A percentile compares a stretch with the other conserved stretches of the same genome.
Conservation (phyloP, 169 alveolate species). For the Neospora caninum region DNA sequence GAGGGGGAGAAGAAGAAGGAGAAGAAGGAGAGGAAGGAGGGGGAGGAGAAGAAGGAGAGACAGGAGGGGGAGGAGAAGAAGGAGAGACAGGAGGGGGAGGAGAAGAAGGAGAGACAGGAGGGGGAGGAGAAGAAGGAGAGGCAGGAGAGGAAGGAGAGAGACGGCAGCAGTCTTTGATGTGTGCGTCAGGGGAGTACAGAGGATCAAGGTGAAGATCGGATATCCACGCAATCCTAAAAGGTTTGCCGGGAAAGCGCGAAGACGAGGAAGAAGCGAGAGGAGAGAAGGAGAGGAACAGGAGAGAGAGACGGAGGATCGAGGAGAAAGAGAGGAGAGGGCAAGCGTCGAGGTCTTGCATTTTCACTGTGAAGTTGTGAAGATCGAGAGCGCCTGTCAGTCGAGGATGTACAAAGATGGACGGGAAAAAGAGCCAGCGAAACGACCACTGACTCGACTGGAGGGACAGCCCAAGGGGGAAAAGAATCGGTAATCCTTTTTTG, state of each 20-base stretch:
- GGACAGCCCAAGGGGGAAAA: no score
- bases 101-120: not conserved
- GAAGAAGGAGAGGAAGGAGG: not conserved
- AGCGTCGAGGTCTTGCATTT: no score
- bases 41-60: not conserved
- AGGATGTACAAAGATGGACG: no score
- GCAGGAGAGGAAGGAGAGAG: not conserved
- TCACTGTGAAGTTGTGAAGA: no score
- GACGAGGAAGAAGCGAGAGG: not conserved
- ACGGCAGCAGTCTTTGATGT: not conserved
- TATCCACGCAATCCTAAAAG: constrained; percentile 10
- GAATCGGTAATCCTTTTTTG: no score
- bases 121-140: not conserved
- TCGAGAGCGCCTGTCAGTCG: no score
- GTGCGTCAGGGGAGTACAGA: not conserved
- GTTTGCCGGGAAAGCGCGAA: not conserved
- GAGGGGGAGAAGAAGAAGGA: not conserved
- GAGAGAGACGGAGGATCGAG: not conserved
- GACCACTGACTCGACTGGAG: no score
- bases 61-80: not conserved
- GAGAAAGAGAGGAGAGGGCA: not conserved
- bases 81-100: not conserved
- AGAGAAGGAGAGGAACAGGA: constrained; percentile 9
- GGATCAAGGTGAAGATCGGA: constrained; percentile 33
- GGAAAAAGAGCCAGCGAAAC: no score